phyloP scores from a whole-genome alignment of 345 rosid genomes.

The Eucalyptus sp. region DNA sequence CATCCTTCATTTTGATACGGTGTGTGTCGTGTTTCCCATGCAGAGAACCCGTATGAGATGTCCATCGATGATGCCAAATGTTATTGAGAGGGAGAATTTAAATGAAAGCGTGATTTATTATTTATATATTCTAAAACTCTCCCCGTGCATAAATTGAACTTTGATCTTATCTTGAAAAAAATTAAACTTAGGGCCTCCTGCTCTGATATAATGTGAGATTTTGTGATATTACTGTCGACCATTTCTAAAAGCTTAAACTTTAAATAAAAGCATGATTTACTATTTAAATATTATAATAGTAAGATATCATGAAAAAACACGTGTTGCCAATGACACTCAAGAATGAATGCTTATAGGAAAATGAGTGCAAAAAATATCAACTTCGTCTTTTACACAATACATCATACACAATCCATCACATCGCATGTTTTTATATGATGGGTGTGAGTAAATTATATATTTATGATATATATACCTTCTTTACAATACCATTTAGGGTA shows the following conservation, averaged over 20 bases:
- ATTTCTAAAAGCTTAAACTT: too few relatives aligned
- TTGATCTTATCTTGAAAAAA: too few relatives aligned
- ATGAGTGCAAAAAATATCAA: not conserved
- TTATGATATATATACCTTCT: too few relatives aligned
- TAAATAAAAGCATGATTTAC: too few relatives aligned
- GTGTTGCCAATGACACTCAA: not conserved
- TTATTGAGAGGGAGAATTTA: not conserved
- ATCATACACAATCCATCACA: not conserved
- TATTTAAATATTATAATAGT: too few relatives aligned
- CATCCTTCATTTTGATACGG: not conserved
- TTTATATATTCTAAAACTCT: not conserved
- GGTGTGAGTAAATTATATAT: not conserved
- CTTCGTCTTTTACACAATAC: not conserved
- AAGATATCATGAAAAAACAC: too few relatives aligned
- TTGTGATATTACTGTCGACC: accelerated
- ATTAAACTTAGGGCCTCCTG: accelerated
- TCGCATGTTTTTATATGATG: not conserved
- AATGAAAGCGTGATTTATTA: too few relatives aligned
- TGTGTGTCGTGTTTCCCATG: not conserved
- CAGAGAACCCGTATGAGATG: not conserved
- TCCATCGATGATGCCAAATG: not conserved
- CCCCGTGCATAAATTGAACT: not conserved
- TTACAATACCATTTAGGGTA: accelerated
- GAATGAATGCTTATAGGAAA: not conserved
- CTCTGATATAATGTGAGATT: accelerated